phyloP scores from a whole-genome alignment of 148 eudicot genomes.

The Oxyria digyna region DNA sequence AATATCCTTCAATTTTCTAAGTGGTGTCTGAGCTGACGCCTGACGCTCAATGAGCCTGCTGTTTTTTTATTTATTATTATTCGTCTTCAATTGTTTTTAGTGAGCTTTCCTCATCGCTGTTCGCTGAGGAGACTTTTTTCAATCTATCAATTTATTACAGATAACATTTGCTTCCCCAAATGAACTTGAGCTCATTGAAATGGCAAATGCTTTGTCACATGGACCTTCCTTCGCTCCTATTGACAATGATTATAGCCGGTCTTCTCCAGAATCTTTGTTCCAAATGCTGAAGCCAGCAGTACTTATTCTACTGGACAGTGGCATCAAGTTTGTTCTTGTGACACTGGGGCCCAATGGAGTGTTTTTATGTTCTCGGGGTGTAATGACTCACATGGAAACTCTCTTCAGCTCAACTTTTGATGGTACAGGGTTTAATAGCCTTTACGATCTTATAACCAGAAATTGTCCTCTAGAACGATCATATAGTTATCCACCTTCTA shows the following conservation, averaged over 20 bases:
- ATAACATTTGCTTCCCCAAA: slow-evolving; percentile 85
- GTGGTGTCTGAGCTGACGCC: not conserved
- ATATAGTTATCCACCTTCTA: slow-evolving; percentile 13
- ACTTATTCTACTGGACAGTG: slow-evolving; percentile 50
- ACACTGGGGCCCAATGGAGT: slow-evolving; percentile 78
- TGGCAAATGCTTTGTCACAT: slow-evolving; percentile 73
- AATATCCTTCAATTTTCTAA: not conserved
- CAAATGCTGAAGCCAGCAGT: slow-evolving; percentile 64
- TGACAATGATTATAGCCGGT: slow-evolving; percentile 17
- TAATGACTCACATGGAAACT: slow-evolving; percentile 18
- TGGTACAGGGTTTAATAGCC: slow-evolving; percentile 21
- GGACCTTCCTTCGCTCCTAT: slow-evolving; percentile 29
- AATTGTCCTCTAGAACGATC: slow-evolving; percentile 42
- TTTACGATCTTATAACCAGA: slow-evolving; percentile 31
- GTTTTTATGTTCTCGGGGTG: slow-evolving; percentile 50
- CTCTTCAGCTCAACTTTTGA: slow-evolving; percentile 12
- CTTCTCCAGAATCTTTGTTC: slow-evolving; percentile 45
- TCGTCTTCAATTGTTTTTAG: not conserved
- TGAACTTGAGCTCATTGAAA: slow-evolving; percentile 82
- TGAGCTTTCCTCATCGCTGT: not conserved
- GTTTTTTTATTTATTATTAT: not conserved
- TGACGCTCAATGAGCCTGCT: not conserved
- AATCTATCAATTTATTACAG: slow-evolving; percentile 23
- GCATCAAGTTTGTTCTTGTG: slow-evolving; percentile 50
- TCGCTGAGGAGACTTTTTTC: not conserved